phyloP scores from a whole-genome alignment of 2,329 filamentous ascomycete species.

The Shiraia bambusicola region DNA sequence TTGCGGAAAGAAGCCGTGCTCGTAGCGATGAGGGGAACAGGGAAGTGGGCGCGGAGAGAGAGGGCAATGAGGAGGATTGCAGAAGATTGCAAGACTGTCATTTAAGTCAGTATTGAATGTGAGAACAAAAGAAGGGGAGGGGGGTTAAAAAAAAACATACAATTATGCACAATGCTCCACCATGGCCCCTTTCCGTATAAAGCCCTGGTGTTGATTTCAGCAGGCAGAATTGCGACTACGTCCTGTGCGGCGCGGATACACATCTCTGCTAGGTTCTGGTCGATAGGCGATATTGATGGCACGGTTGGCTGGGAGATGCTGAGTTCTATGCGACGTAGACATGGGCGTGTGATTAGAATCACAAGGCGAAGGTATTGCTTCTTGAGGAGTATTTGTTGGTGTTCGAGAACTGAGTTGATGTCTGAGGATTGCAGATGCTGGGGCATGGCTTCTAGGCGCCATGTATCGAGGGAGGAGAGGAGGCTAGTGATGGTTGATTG shows the following conservation, averaged over 20 bases:
- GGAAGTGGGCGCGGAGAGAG: constrained; percentile 17
- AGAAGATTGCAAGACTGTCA: constrained; percentile 38
- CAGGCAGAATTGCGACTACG: constrained; percentile 32
- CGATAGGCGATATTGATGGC: constrained; percentile 26
- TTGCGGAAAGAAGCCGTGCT: constrained; percentile 5
- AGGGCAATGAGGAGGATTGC: constrained; percentile 40
- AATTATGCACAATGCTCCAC: constrained; percentile 40
- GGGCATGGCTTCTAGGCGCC: constrained; percentile 17
- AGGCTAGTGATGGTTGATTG: constrained; percentile 30
- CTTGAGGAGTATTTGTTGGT: constrained; percentile 19
- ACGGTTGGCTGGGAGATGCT: constrained; percentile 27
- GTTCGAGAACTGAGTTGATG: background rate
- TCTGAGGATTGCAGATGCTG: background rate
- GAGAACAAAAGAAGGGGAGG: background rate
- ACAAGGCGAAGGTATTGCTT: constrained; percentile 34
- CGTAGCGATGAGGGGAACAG: background rate
- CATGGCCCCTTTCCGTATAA: constrained; percentile 33
- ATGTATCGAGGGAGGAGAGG: constrained; percentile 29
- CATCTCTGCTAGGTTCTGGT: constrained; percentile 27
- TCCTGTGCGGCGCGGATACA: constrained; percentile 37
- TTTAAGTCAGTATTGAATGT: background rate
- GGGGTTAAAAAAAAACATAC: background rate
- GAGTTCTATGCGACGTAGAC: constrained; percentile 36
- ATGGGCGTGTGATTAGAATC: constrained; percentile 40
- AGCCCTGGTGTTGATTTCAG: constrained; percentile 11